A percentile compares a stretch with the other conserved stretches of the same genome.
Evolutionary conservation across 2,329 filamentous ascomycete species (phyloP).

Genomic region (Talaromyces sp.): DNA sequence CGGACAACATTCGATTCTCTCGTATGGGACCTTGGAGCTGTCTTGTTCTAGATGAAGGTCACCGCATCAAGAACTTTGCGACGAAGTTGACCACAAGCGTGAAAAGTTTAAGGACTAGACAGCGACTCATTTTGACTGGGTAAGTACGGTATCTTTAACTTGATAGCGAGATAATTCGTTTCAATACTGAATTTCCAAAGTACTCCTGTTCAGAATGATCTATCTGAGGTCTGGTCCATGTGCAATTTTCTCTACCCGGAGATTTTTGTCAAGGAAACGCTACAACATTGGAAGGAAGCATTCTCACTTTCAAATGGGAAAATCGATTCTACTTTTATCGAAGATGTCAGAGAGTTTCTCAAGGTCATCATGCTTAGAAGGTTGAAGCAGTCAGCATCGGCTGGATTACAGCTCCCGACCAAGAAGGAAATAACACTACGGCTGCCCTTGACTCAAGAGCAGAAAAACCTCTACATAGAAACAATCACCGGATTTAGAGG

Average conservation of each 20-base stretch:
- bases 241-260: slow-evolving; percentile 58
- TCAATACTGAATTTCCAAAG: slow-evolving; percentile 50
- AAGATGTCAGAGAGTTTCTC: slow-evolving; percentile 51
- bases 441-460: neutral
- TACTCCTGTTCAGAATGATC: slow-evolving; percentile 59
- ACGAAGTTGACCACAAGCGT: slow-evolving; percentile 45
- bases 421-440: neutral
- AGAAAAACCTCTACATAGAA: neutral
- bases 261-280: slow-evolving; percentile 53
- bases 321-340: slow-evolving; percentile 53
- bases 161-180: slow-evolving; percentile 62
- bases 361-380: slow-evolving; percentile 59
- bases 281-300: slow-evolving; percentile 51
- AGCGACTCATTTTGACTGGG: slow-evolving; percentile 51
- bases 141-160: slow-evolving; percentile 4
- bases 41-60: slow-evolving; percentile 54
- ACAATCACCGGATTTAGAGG: neutral
- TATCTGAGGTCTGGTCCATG: slow-evolving; percentile 57
- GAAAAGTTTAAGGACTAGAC: slow-evolving; percentile 47
- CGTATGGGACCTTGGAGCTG: slow-evolving; percentile 52
- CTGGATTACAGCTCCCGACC: neutral
- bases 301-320: slow-evolving; percentile 57
- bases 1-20: slow-evolving; percentile 50
- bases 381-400: slow-evolving; percentile 53
- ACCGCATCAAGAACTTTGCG: slow-evolving; percentile 51